phyloP scores from a whole-genome alignment of 2,329 filamentous ascomycete genomes.

The Decorospora gaudefroyi region DNA sequence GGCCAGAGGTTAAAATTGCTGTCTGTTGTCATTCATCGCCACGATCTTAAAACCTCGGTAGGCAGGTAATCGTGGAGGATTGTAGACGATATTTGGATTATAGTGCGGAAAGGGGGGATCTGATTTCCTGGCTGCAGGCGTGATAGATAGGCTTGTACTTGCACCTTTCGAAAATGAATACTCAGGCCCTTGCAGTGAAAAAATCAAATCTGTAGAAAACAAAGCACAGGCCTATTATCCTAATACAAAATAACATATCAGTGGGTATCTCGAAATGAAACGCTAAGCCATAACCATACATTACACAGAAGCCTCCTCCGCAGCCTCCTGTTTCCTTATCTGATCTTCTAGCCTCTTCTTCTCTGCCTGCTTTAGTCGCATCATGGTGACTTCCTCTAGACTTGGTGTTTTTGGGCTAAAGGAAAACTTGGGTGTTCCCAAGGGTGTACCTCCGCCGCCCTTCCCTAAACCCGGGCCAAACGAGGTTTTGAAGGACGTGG shows the following conservation, averaged over 20 bases:
- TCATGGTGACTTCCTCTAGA: constrained; percentile 52
- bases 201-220: too few relatives aligned
- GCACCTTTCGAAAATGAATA: too few relatives aligned
- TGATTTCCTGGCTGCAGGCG: too few relatives aligned
- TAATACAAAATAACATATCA: too few relatives aligned
- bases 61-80: too few relatives aligned
- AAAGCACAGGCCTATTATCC: too few relatives aligned
- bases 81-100: too few relatives aligned
- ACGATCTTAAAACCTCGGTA: too few relatives aligned
- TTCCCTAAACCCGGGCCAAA: constrained; percentile 29
- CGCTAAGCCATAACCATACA: background rate
- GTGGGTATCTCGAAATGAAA: constrained; percentile 10
- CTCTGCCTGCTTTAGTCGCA: constrained; percentile 52
- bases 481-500: constrained; percentile 35
- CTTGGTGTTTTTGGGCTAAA: constrained; percentile 47
- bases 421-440: constrained; percentile 49
- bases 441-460: constrained; percentile 25
- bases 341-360: constrained; percentile 52
- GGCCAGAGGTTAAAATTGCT: background rate
- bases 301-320: constrained; percentile 23
- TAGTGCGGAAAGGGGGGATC: too few relatives aligned
- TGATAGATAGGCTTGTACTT: too few relatives aligned
- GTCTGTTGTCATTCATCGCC: too few relatives aligned
- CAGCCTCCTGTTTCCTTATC: constrained; percentile 49
- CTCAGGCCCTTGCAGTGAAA: too few relatives aligned